Percentiles rank a stretch among this genome's conserved stretches.
These are phyloP conservation scores for Collybiopsis luxurians DNA, from an alignment of 768 basidiomycete species.

Conservation along the genomic window DNA sequence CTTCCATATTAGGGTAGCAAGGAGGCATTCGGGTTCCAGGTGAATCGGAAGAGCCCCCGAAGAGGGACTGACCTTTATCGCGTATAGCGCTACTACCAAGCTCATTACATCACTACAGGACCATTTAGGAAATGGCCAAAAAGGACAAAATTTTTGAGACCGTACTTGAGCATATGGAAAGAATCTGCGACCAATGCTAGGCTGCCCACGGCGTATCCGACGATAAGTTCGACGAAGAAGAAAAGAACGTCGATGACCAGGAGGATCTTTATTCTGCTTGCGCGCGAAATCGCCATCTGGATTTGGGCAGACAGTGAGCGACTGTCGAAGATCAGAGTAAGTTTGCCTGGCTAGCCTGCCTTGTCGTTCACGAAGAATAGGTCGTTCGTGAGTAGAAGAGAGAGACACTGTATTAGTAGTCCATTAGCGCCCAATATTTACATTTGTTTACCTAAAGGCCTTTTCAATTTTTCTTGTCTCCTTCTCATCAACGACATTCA, in stretches of 20 bases:
- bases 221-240: slow-evolving; percentile 83
- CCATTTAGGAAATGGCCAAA: slow-evolving; percentile 5
- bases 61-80: slow-evolving; percentile 61
- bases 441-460: slow-evolving; percentile 29
- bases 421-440: too few species aligned
- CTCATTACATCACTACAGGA: slow-evolving; percentile 89
- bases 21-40: too few species aligned
- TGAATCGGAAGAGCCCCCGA: not conserved
- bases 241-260: slow-evolving; percentile 83
- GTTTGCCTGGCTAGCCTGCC: too few species aligned
- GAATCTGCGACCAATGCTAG: slow-evolving; percentile 94
- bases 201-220: slow-evolving; percentile 93
- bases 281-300: slow-evolving; percentile 54
- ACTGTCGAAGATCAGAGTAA: not conserved
- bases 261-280: slow-evolving; percentile 70
- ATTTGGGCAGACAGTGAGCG: not conserved
- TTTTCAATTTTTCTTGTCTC: slow-evolving; percentile 15
- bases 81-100: slow-evolving; percentile 91
- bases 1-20: too few species aligned
- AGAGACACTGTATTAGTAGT: too few species aligned
- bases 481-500: not conserved
- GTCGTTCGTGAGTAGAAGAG: too few species aligned
- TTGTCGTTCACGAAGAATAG: too few species aligned
- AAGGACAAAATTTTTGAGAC: not conserved
- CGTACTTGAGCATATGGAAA: slow-evolving; percentile 98